A percentile compares a stretch with the other conserved stretches of the same genome.
phyloP scores from a whole-genome alignment of 352 stramenopile species.

The Stramenopiles sp. region DNA sequence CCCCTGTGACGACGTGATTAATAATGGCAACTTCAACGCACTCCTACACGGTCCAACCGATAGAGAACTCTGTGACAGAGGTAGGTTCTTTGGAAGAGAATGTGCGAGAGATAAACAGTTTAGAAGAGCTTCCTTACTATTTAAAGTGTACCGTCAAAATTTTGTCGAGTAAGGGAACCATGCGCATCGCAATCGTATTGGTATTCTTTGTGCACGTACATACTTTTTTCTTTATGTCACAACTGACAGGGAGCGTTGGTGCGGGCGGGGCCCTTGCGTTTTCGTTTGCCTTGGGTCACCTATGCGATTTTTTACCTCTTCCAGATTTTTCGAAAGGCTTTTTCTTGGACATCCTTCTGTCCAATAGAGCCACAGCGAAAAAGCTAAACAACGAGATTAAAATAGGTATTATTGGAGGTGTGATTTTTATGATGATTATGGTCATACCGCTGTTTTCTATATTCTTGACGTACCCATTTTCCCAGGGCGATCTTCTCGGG shows the following conservation, averaged over 20 bases:
- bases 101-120: neutral
- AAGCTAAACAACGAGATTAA: neutral
- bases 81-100: neutral
- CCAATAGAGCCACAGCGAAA: neutral
- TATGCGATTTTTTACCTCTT: neutral
- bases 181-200: neutral
- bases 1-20: too few species aligned
- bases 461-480: neutral
- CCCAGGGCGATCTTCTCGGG: neutral
- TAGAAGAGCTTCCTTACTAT: neutral
- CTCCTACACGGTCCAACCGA: neutral
- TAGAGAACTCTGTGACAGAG: too few species aligned
- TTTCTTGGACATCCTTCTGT: neutral
- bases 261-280: neutral
- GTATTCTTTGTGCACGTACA: neutral
- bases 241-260: neutral
- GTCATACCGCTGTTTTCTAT: neutral
- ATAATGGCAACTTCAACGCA: too few species aligned
- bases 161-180: neutral
- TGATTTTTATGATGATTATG: neutral
- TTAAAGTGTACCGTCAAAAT: neutral
- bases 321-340: slow-evolving; percentile 10
- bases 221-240: neutral
- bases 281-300: neutral
- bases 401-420: neutral